These are phyloP conservation scores for Globisporangium emineosum DNA, from an alignment of 352 stramenopile species.

Conservation along the genomic window DNA sequence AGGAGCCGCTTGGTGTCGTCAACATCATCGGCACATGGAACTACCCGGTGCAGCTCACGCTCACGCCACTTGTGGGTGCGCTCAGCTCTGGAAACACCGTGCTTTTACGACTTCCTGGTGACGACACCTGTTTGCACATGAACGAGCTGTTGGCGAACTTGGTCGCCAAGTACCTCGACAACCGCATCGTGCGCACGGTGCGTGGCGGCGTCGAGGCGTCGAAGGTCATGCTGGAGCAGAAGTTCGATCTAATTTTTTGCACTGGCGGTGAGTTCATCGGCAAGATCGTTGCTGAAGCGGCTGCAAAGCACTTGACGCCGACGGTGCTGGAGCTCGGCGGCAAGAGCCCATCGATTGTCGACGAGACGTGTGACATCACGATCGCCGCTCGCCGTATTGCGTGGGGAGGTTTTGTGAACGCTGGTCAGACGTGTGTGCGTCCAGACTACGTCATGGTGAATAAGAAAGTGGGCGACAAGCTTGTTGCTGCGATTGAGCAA, in stretches of 20 bases:
- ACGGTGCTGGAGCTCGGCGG: slow-evolving; percentile 93
- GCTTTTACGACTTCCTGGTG: slow-evolving; percentile 88
- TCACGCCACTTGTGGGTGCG: slow-evolving; percentile 76
- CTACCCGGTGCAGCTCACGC: slow-evolving; percentile 78
- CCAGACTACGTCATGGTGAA: slow-evolving; percentile 94
- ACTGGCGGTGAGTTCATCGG: slow-evolving; percentile 74
- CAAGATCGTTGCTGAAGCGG: slow-evolving; percentile 85
- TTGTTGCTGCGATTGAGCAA: slow-evolving; percentile 46
- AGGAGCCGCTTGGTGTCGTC: slow-evolving; percentile 78
- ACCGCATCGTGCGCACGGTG: slow-evolving; percentile 70
- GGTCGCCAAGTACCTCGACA: slow-evolving; percentile 59
- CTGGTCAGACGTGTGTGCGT: slow-evolving; percentile 94
- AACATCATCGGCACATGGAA: slow-evolving; percentile 90
- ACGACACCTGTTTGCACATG: slow-evolving; percentile 67
- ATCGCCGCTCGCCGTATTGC: slow-evolving; percentile 77
- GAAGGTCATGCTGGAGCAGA: slow-evolving; percentile 64
- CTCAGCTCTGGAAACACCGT: slow-evolving; percentile 90
- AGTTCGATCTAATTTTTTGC: slow-evolving; percentile 42
- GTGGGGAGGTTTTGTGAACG: slow-evolving; percentile 88
- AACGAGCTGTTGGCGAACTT: slow-evolving; percentile 45
- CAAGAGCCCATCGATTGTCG: slow-evolving; percentile 87
- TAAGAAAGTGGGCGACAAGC: slow-evolving; percentile 52
- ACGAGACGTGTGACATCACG: slow-evolving; percentile 51
- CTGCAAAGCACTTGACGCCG: slow-evolving; percentile 93
- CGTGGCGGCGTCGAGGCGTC: slow-evolving; percentile 65